Evolutionary conservation across 1,284 basidiomycete genomes (phyloP).

Genomic region (Lentinula novae-zelandiae): DNA sequence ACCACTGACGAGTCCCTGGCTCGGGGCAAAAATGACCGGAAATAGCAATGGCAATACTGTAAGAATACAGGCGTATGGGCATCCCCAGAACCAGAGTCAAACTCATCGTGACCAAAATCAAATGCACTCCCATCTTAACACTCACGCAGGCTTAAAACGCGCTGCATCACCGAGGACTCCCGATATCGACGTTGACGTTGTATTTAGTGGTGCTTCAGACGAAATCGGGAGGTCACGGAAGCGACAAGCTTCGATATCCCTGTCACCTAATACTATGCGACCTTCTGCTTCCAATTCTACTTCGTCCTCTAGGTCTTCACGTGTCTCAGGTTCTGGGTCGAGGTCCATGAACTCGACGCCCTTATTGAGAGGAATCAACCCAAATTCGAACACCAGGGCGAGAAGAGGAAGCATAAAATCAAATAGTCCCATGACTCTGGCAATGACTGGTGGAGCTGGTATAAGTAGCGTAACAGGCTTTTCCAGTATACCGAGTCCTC

Average conservation of each 20-base stretch:
- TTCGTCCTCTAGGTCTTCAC: slow-evolving; percentile 26
- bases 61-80: slow-evolving; percentile 11
- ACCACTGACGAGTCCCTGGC: slow-evolving; percentile 73
- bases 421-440: neutral
- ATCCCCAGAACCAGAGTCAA: slow-evolving; percentile 10
- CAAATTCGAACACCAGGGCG: neutral
- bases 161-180: slow-evolving; percentile 36
- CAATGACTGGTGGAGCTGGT: neutral
- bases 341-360: slow-evolving; percentile 51
- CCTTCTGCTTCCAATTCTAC: slow-evolving; percentile 23
- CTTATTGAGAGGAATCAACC: slow-evolving; percentile 29
- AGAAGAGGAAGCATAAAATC: slow-evolving; percentile 8
- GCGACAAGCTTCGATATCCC: slow-evolving; percentile 17
- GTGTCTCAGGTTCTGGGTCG: slow-evolving; percentile 44
- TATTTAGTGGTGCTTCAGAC: neutral
- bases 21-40: slow-evolving; percentile 39
- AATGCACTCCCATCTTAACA: neutral
- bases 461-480: neutral
- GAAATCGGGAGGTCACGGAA: slow-evolving; percentile 4
- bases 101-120: slow-evolving; percentile 28
- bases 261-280: slow-evolving; percentile 43
- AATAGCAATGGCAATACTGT: neutral
- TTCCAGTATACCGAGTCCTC: neutral
- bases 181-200: slow-evolving; percentile 20
- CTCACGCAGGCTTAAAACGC: slow-evolving; percentile 27